phyloP scores from a whole-genome alignment of 257 asterid species.

The Solanum paucissectum region DNA sequence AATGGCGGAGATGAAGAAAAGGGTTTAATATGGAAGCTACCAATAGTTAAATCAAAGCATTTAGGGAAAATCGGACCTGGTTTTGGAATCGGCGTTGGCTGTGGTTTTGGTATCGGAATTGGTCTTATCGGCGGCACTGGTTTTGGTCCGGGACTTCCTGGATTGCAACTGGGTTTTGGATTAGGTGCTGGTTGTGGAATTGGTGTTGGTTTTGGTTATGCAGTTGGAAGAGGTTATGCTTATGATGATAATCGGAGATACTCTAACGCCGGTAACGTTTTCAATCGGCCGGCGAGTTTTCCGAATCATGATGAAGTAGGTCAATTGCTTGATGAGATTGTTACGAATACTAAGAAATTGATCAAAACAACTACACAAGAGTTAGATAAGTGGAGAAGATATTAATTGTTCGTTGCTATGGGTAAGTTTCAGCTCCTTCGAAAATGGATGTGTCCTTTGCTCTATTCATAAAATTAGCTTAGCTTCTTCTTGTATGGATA shows the following conservation, averaged over 20 bases:
- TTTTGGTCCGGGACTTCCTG: conserved; percentile 73
- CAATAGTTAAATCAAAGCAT: conserved; percentile 42
- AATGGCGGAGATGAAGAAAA: conserved; percentile 25
- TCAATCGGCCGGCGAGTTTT: conserved; percentile 16
- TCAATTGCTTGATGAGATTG: background rate
- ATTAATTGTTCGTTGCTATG: background rate
- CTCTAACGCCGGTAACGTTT: conserved; percentile 40
- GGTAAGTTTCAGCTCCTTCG: background rate
- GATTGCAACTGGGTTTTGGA: conserved; percentile 72
- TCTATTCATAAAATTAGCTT: background rate
- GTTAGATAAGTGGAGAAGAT: conserved; percentile 33
- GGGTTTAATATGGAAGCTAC: conserved; percentile 79
- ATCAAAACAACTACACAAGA: conserved; percentile 30
- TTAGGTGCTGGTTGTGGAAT: conserved; percentile 86
- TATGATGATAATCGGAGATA: conserved; percentile 47
- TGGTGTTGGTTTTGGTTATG: conserved; percentile 87
- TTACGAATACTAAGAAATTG: background rate
- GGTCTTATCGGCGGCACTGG: conserved; percentile 86
- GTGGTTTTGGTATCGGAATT: conserved; percentile 68
- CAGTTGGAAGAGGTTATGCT: conserved; percentile 68
- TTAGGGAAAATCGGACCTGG: conserved; percentile 77
- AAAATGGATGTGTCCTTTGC: background rate
- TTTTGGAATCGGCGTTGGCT: conserved; percentile 81
- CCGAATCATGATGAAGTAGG: conserved; percentile 30
- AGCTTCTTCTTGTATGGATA: background rate